Percentiles rank a stretch among this genome's conserved stretches.
These are phyloP conservation scores for Lathyrus tuberosus DNA, from an alignment of 306 rosid genomes.

Conservation along the genomic window DNA sequence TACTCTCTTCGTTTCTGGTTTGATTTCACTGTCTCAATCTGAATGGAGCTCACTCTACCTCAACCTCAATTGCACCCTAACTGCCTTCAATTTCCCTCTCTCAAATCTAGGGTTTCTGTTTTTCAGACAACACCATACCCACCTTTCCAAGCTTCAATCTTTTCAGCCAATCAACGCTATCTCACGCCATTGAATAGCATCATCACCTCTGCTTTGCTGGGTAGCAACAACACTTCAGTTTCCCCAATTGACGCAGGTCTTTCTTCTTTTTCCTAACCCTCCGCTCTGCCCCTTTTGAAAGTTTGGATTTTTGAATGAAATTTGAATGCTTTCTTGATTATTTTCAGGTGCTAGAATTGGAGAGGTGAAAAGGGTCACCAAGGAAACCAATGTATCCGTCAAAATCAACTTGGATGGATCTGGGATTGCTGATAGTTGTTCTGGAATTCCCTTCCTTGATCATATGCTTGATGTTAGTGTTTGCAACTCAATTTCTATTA, in stretches of 20 bases:
- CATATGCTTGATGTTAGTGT: slow-evolving; percentile 93
- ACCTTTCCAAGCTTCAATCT: slow-evolving; percentile 36
- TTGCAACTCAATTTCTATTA: slow-evolving; percentile 14
- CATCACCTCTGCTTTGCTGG: slow-evolving; percentile 50
- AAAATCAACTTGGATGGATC: slow-evolving; percentile 87
- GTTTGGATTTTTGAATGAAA: slow-evolving; percentile 8
- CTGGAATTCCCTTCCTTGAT: slow-evolving; percentile 96
- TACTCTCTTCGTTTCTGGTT: not conserved
- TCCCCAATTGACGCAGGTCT: slow-evolving; percentile 57
- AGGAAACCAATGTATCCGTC: slow-evolving; percentile 81
- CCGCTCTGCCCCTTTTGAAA: not conserved
- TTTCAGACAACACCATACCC: slow-evolving; percentile 32
- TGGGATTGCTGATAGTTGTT: slow-evolving; percentile 70
- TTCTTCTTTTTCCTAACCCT: not conserved
- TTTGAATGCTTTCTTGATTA: slow-evolving; percentile 18
- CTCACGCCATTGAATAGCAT: slow-evolving; percentile 41
- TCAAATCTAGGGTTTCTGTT: slow-evolving; percentile 50
- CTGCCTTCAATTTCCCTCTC: slow-evolving; percentile 46
- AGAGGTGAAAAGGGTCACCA: slow-evolving; percentile 85
- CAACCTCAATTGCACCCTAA: slow-evolving; percentile 45
- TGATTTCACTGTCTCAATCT: slow-evolving; percentile 12
- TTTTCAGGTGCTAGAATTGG: slow-evolving; percentile 75
- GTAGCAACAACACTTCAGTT: slow-evolving; percentile 41
- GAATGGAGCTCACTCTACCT: slow-evolving; percentile 56
- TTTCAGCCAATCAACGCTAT: slow-evolving; percentile 37